A percentile compares a stretch with the other conserved stretches of the same genome.
Evolutionary conservation across 768 basidiomycete species (phyloP).

Genomic region (Macrolepiota dolichaula): DNA sequence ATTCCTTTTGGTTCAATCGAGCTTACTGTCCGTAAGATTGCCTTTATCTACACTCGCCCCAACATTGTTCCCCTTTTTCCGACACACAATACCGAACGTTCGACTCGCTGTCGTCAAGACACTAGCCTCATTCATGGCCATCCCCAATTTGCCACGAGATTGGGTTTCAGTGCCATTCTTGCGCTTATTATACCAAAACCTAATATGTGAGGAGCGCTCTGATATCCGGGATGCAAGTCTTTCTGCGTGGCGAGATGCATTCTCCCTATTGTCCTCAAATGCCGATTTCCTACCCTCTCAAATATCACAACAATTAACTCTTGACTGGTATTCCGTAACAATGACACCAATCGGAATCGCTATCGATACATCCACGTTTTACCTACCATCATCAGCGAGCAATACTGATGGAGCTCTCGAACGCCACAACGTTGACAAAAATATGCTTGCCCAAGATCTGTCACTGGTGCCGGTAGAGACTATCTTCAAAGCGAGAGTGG

Average conservation of each 20-base stretch:
- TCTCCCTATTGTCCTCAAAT: slow-evolving; percentile 48
- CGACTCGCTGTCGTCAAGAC: slow-evolving; percentile 92
- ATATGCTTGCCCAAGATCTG: slow-evolving; percentile 88
- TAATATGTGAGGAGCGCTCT: slow-evolving; percentile 83
- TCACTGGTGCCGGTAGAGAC: slow-evolving; percentile 75
- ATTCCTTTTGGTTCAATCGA: not conserved
- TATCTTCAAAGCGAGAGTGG: slow-evolving; percentile 75
- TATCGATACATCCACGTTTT: slow-evolving; percentile 69
- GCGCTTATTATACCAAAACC: slow-evolving; percentile 88
- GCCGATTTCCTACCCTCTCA: slow-evolving; percentile 49
- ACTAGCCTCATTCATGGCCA: slow-evolving; percentile 80
- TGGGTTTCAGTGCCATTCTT: slow-evolving; percentile 83
- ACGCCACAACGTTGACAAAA: slow-evolving; percentile 94
- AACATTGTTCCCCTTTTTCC: slow-evolving; percentile 92
- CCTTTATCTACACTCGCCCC: slow-evolving; percentile 82
- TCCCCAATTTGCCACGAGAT: slow-evolving; percentile 65
- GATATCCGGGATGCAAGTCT: slow-evolving; percentile 80
- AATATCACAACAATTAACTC: slow-evolving; percentile 54
- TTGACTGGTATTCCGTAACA: slow-evolving; percentile 84
- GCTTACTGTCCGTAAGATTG: slow-evolving; percentile 41
- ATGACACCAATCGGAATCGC: slow-evolving; percentile 88
- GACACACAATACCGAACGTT: slow-evolving; percentile 92
- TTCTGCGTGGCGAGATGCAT: slow-evolving; percentile 68
- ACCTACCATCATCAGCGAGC: slow-evolving; percentile 50
- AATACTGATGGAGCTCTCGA: slow-evolving; percentile 50